phyloP scores from a whole-genome alignment of 345 rosid species.

The Lumnitzera racemosa region DNA sequence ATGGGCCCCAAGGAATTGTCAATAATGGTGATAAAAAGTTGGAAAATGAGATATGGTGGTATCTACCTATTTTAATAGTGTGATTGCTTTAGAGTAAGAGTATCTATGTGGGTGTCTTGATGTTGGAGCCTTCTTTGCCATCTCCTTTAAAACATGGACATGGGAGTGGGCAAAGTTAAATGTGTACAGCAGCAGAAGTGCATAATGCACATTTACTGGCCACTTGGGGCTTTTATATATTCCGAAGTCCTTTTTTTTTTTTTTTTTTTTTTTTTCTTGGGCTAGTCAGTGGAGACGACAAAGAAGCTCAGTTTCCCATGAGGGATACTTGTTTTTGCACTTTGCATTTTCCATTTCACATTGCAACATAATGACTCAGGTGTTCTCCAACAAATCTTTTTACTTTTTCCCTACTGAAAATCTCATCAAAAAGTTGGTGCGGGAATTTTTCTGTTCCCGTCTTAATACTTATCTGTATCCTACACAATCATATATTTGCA shows the following conservation, averaged over 20 bases:
- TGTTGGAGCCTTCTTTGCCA: constrained; percentile 12
- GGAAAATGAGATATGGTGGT: constrained; percentile 19
- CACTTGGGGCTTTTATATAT: constrained; percentile 17
- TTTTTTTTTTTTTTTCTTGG: too few relatives aligned
- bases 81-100: constrained; percentile 23
- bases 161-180: constrained; percentile 20
- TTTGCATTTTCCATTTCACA: background rate
- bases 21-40: constrained; percentile 35
- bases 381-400: too few relatives aligned
- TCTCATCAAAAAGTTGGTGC: too few relatives aligned
- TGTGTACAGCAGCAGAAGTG: constrained; percentile 18
- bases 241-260: background rate
- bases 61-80: constrained; percentile 18
- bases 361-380: too few relatives aligned
- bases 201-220: constrained; percentile 5
- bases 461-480: too few relatives aligned
- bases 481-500: too few relatives aligned
- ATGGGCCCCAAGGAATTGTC: constrained; percentile 27
- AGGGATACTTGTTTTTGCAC: constrained; percentile 8
- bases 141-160: constrained; percentile 2
- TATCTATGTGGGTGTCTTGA: constrained; percentile 30
- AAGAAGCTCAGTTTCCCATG: constrained; percentile 8
- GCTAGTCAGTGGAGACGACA: constrained; percentile 1
- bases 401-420: too few relatives aligned
- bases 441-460: too few relatives aligned